Conservation (phyloP, 1,284 basidiomycete genomes). For the Taiwanofungus camphoratus region DNA sequence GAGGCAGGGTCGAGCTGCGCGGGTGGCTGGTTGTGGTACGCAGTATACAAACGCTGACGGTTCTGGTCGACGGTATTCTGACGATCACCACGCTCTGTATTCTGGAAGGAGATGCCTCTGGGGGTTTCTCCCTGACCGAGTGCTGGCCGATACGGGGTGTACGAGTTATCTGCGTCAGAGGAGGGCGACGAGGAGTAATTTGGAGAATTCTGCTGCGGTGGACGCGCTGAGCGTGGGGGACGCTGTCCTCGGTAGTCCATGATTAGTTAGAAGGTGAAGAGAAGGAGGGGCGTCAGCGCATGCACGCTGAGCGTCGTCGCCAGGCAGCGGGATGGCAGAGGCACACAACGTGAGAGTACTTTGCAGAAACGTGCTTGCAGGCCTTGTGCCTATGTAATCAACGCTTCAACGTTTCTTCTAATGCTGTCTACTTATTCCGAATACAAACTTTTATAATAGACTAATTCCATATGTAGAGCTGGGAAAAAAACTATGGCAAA, state of each 20-base stretch:
- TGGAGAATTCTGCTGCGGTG: no score
- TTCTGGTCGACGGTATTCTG: conserved; percentile 46
- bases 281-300: conserved; percentile 19
- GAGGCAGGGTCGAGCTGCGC: conserved; percentile 33
- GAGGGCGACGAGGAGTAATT: conserved; percentile 25
- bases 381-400: not conserved
- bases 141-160: conserved; percentile 21
- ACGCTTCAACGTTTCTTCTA: no score
- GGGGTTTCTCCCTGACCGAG: conserved; percentile 26
- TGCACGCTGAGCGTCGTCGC: conserved; percentile 16
- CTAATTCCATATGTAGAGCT: no score
- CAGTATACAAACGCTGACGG: conserved; percentile 41
- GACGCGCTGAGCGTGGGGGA: conserved; percentile 35
- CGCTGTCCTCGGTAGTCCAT: conserved; percentile 34
- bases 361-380: not conserved
- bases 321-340: conserved; percentile 5
- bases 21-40: conserved; percentile 44
- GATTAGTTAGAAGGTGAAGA: conserved; percentile 16
- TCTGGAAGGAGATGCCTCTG: conserved; percentile 60
- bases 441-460: no score
- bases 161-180: conserved; percentile 28
- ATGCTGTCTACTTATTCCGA: no score
- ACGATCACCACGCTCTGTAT: conserved; percentile 61
- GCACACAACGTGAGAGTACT: conserved; percentile 8
- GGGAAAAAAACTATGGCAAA: no score